Base-by-base conservation (phyloP, 1,284 basidiomycete genomes). In the Xerocomus amazonicus region DNA sequence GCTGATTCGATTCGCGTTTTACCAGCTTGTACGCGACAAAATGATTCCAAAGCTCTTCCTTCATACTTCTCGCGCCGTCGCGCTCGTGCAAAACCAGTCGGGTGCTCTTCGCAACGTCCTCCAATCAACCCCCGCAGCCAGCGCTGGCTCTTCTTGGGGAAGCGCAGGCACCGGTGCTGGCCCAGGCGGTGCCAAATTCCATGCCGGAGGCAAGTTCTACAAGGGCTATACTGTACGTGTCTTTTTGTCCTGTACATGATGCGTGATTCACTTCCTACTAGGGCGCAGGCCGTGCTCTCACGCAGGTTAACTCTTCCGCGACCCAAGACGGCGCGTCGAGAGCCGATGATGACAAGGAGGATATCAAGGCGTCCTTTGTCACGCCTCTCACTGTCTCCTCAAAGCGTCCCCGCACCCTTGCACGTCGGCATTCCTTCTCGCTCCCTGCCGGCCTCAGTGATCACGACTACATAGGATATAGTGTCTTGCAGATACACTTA, bases 61-160 rank as follows among this genome's bases (percentile, higher is more conserved):
- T 56, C 82, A 84, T 57, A 87, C 84, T 0, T 77, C 82, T 26
- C 82, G 87, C 61, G 87, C 84, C 14, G 87, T 83, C 45, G 79
- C 83, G 3, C 80, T 82, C 41, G 84, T 84, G 39, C 86, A 88
- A 60, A 81, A 81, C 55, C 84, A 84, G 64, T 76, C 83, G 0
- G 56, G 73, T 7, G 79, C 84, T 0, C 72, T 90, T 63, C 73
- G 86, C 55, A 90, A 85, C 76, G 87, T 84, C 47, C 75, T 89
- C 48, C 84, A 87, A 59, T 69, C 73, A 0, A 56, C 60, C 10
- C 64, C 68, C 55, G 50, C 61, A 2, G 74, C 73, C 37, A 75
- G 73, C 9, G 67, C 77, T 5, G 76, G 79, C 33, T 74, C 76
- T 29, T 83, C 83, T 0, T 83, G 81, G 69, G 78, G 81, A 19